Evolutionary conservation across 2,329 filamentous ascomycete species (phyloP), one percentile per base, ranked within the genome.

Genomic region (Aspergillus sojae): DNA sequence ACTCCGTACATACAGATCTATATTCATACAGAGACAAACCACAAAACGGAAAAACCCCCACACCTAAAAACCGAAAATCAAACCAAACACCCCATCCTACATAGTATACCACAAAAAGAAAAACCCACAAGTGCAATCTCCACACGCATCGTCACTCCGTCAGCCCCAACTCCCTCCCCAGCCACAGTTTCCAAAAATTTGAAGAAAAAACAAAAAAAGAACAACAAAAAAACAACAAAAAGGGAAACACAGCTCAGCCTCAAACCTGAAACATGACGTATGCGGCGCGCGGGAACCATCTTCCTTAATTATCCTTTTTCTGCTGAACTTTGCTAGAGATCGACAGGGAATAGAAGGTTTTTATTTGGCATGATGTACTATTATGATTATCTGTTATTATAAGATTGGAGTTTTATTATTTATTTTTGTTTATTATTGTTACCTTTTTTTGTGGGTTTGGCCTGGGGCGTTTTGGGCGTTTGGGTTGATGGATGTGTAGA

Each of bases 191-290:
- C 5, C 10, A 34, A 12, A 12, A 34, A 34, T 4, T 12, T 11
- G 11, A 34, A 34, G 32, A 4, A 4, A 34, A 34, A 16, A 2
- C 23, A 23, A 23, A 23, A 7, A 16, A 36, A 2, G 0, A 36
- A 16, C 5, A 36, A 11, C 32, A 16, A 36, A 16, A 36, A 16
- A 36, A 5, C 4, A 34, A 14, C 1, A 16, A 16, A 36, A 6
- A 36, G 6, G 12, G 6, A 6, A 16, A 36, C 14, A 4, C 21
- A 30, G 26, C 23, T 50, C 46, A 50, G 46, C 46, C 48, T 52
- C 48, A 32, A 2, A 6, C 52, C 45, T 45, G 58, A 65, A 62
- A 60, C 58, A 67, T 69, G 67, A 69, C 67, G 67, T 69, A 63
- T 67, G 65, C 67, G 65, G 67, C 67, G 63, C 60, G 54, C 58